A percentile compares a stretch with the other conserved stretches of the same genome.
Conservation (phyloP, 345 rosid genomes). For the Anacardium occidentale region DNA sequence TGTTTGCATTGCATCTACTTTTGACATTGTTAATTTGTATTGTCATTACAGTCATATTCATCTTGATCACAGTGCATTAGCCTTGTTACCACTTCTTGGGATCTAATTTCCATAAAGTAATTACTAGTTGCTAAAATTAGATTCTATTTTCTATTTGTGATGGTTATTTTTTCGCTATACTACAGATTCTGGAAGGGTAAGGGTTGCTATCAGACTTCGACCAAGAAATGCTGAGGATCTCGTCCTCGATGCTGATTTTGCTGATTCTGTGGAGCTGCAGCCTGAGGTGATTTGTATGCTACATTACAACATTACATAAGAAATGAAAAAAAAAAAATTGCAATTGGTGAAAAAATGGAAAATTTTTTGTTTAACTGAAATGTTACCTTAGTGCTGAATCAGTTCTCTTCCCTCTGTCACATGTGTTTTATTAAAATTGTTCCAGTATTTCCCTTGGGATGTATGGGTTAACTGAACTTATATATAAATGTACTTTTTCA, state of each 20-base stretch:
- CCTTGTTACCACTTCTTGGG: background rate
- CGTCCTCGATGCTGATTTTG: conserved; percentile 71
- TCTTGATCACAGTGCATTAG: background rate
- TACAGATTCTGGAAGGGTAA: conserved; percentile 79
- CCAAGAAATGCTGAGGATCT: conserved; percentile 78
- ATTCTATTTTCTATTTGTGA: background rate
- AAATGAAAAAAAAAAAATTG: background rate
- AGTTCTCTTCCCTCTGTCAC: background rate
- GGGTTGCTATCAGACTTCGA: conserved; percentile 83
- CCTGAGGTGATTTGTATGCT: conserved; percentile 57
- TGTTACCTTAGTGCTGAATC: background rate
- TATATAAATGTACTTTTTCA: background rate
- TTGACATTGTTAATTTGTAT: background rate
- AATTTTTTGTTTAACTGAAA: background rate
- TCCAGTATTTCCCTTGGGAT: background rate
- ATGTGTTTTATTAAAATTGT: background rate
- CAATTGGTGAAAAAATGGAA: background rate
- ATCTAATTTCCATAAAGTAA: background rate
- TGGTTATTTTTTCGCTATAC: background rate
- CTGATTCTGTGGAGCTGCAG: conserved; percentile 80
- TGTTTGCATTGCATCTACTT: background rate
- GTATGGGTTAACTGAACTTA: conserved; percentile 1
- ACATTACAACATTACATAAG: background rate
- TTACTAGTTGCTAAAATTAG: background rate
- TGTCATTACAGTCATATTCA: background rate